Evolutionary conservation across 257 asterid genomes (phyloP), one percentile per base, ranked within the genome.

Genomic region (Solanum tarapatanum): DNA sequence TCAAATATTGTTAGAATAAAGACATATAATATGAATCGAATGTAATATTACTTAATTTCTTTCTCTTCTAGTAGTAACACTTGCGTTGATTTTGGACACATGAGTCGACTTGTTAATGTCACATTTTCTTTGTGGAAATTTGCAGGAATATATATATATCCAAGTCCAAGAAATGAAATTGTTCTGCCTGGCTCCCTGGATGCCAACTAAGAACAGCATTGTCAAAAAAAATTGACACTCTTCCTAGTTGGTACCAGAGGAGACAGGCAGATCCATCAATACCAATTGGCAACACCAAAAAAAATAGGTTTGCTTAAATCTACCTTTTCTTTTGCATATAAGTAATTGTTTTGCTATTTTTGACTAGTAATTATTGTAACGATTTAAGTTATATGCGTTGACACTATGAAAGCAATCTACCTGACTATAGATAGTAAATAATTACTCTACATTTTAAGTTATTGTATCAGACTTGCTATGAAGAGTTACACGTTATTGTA

Each of bases 171-270:
- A 74, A 33, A 83, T 26, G 33, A 76, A 24, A 45, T 39, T n/a
- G 89, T 60, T 82, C 89, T 89, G 89, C 91, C 91, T 89, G 89
- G 91, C 91, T 83, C 91, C 91, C 91, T 87, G 89, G 88, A 89
- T 89, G 91, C 89, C 87, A 89, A 80, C 89, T 87, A 89, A 76
- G 89, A 89, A 43, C 58, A 73, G 76, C 76, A 62, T 84, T 87
- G 89, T 75, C 89, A 73, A 72, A 83, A 62, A 60, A 14, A 28
- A 1, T 58, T 60, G 91, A 76, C 88, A 87, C 86, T 87, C 66
- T 89, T 89, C 89, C 69, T 87, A 89, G 89, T 83, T 89, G 91
- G 91, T 89, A 84, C 86, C 80, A 84, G 86, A 84, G 89, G 91
- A 89, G 89, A 41, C 91, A 39, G 87, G 91, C 89, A 89, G 89